Evolutionary conservation across 768 basidiomycete species (phyloP), one percentile per base, ranked within the genome.

Genomic region (Amanita pallidorosea): DNA sequence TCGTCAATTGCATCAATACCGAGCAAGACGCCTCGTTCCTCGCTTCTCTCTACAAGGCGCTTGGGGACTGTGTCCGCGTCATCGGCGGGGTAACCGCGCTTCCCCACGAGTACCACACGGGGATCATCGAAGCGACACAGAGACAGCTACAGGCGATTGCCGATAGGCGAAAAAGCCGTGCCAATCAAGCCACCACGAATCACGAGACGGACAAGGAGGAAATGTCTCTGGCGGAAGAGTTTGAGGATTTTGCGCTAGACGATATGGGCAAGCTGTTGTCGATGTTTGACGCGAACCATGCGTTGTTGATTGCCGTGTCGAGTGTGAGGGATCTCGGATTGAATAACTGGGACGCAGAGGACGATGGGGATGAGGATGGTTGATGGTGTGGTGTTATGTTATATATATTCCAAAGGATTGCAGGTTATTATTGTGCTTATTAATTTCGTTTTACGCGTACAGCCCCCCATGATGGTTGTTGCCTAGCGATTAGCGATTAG

Each of bases 201-300:
- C 57, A 54, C 25, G 68, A 66, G 51, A 65, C 55, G 49, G 84
- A 88, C 46, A 67, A 69, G 52, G 85, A 88, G 54, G 86, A 89
- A 55, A 65, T 86, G 56, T 76, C 76, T 61, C 61, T 88, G 48
- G 60, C 86, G 35, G 85, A 90, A 63, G 87, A 91, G 70, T 81
- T 88, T 67, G 88, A 88, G 62, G 86, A 86, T 51, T 88, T 84
- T 59, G 83, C 80, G 56, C 61, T 88, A 56, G 86, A 88, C 61
- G 88, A 88, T 61, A 87, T 89, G 80, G 74, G 67, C 41, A 83
- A 78, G 71, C 70, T 84, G 65, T 58, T 88, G 48, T 54, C 57
- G 38, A 55, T 68, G 53, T 67, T 89, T 50, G 82, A 87, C 56
- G 55, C 64, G 22, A 73, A 73, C 42, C 82, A 88, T 63, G 70